Evolutionary conservation across 169 alveolate species (phyloP).

Genomic region (Plasmodium berghei): DNA sequence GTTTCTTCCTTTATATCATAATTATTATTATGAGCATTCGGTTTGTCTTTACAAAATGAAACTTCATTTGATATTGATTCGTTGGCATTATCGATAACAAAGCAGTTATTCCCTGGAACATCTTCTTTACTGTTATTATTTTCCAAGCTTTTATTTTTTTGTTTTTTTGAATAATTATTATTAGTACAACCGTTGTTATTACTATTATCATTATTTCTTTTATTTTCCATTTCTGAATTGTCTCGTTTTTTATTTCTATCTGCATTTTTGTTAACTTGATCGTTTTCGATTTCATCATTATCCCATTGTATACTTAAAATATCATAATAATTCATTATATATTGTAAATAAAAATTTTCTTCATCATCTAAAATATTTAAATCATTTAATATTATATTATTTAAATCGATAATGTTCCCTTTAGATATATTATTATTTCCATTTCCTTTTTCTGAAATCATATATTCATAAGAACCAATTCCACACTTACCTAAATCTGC

Average conservation of each 20-base stretch:
- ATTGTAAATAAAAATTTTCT: conserved; percentile 44
- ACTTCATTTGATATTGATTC: not conserved
- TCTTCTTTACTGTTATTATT: conserved; percentile 4
- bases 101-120: not conserved
- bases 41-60: not conserved
- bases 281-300: conserved; percentile 24
- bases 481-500: conserved; percentile 76
- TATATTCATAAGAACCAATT: conserved; percentile 33
- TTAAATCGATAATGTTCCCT: conserved; percentile 6
- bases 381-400: conserved; percentile 31
- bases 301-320: conserved; percentile 48
- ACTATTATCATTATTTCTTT: not conserved
- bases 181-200: not conserved
- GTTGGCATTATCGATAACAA: not conserved
- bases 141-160: not conserved
- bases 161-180: not conserved
- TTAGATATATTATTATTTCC: conserved; percentile 9
- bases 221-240: not conserved
- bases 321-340: conserved; percentile 60
- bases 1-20: not conserved
- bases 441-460: conserved; percentile 21
- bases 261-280: conserved; percentile 4
- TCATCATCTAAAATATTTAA: conserved; percentile 47
- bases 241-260: not conserved
- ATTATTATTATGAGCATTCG: not conserved